Conservation (phyloP, 495 filamentous ascomycete genomes). For the Penicillium herquei region DNA sequence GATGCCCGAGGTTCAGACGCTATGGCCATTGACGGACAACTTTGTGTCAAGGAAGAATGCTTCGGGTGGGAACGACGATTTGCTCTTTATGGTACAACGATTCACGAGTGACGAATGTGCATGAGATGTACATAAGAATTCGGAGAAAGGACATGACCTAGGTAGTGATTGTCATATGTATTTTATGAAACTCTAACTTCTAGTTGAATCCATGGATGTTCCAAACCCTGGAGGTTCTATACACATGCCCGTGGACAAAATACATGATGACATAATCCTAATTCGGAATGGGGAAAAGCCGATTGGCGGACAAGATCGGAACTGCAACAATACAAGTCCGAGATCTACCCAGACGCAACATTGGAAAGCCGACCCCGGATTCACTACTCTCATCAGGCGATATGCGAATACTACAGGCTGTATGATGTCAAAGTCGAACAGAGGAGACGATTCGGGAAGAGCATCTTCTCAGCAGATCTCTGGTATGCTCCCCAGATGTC, state of each 20-base stretch:
- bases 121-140: not conserved
- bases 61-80: slow-evolving; percentile 53
- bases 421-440: not conserved
- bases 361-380: not conserved
- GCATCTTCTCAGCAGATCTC: not conserved
- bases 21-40: slow-evolving; percentile 20
- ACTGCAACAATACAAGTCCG: not conserved
- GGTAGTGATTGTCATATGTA: no score
- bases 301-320: not conserved
- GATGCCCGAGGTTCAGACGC: slow-evolving; percentile 24
- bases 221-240: not conserved
- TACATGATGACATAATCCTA: not conserved
- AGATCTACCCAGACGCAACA: not conserved
- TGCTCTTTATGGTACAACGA: slow-evolving; percentile 48
- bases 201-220: no score
- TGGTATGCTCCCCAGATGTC: not conserved
- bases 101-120: slow-evolving; percentile 20
- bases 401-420: not conserved
- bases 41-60: slow-evolving; percentile 32
- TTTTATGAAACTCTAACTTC: no score
- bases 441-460: not conserved
- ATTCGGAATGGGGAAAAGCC: not conserved
- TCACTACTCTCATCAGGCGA: not conserved
- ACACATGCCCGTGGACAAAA: not conserved
- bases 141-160: no score